Conservation (phyloP, 345 rosid genomes). For the Adansonia digitata region DNA sequence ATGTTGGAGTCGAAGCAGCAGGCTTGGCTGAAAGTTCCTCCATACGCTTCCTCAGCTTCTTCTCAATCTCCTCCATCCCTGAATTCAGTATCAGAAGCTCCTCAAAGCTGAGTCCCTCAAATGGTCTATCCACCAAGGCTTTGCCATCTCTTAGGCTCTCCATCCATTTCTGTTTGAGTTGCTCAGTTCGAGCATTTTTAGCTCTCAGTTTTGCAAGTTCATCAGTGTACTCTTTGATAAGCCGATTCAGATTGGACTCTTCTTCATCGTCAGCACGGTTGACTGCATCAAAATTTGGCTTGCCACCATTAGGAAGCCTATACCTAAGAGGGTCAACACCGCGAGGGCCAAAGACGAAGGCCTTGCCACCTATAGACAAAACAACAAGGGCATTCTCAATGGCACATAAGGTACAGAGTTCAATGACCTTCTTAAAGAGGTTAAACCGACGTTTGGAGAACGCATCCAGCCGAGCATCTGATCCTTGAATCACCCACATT, state of each 20-base stretch:
- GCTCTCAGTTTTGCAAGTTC: slow-evolving; percentile 2
- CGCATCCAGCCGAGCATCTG: neutral
- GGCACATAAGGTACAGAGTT: slow-evolving; percentile 15
- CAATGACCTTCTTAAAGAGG: slow-evolving; percentile 14
- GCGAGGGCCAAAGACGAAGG: slow-evolving; percentile 3
- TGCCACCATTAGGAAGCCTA: neutral
- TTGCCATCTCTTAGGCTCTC: neutral
- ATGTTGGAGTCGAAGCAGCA: neutral
- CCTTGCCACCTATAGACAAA: neutral
- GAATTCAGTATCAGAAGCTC: neutral
- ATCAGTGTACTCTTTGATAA: slow-evolving; percentile 5
- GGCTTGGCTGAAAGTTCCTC: neutral
- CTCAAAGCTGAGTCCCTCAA: slow-evolving; percentile 10
- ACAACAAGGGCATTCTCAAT: slow-evolving; percentile 13
- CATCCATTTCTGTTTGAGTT: neutral
- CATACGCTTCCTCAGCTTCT: neutral
- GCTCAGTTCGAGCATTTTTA: slow-evolving; percentile 2
- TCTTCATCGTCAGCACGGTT: neutral
- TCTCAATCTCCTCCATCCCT: neutral
- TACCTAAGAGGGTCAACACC: neutral
- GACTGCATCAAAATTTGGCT: neutral
- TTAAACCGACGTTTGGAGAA: neutral
- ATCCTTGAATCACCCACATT: neutral
- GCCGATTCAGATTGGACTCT: slow-evolving; percentile 5
- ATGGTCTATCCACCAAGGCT: neutral